Percentiles rank a stretch among this genome's conserved stretches.
Conservation (phyloP, 2,329 filamentous ascomycete species). For the Mycogone perniciosa region DNA sequence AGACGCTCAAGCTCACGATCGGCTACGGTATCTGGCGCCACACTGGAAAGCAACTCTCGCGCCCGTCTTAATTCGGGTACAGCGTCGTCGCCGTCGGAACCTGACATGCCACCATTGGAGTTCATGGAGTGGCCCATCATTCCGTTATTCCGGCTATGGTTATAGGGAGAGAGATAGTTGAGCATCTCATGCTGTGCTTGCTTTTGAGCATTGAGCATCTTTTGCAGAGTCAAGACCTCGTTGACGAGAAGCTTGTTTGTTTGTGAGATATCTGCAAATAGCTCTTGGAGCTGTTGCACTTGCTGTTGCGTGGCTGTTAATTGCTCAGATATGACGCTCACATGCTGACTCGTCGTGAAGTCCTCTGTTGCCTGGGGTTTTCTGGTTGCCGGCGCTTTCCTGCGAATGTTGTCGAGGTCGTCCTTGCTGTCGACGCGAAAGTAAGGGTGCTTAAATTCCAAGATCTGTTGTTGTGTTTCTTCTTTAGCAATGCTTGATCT, state of each 20-base stretch:
- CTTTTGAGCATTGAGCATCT: constrained; percentile 52
- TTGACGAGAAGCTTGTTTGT: constrained; percentile 57
- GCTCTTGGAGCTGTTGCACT: constrained; percentile 77
- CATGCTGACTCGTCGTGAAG: constrained; percentile 75
- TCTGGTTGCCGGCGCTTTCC: constrained; percentile 87
- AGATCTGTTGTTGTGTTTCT: constrained; percentile 44
- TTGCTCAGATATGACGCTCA: constrained; percentile 82
- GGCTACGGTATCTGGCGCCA: constrained; percentile 45
- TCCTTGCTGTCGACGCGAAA: constrained; percentile 96
- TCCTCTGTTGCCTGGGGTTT: constrained; percentile 65
- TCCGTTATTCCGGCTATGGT: constrained; percentile 36
- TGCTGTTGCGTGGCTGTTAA: constrained; percentile 88
- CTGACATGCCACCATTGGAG: constrained; percentile 31
- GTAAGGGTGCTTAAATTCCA: constrained; percentile 92
- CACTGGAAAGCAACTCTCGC: constrained; percentile 48
- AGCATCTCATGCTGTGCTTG: constrained; percentile 53
- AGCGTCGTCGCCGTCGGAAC: constrained; percentile 43
- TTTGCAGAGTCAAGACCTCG: constrained; percentile 55
- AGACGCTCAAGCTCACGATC: constrained; percentile 52
- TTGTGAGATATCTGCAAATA: constrained; percentile 69
- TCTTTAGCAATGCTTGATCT: constrained; percentile 5
- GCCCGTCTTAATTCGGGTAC: constrained; percentile 49
- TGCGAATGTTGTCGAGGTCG: constrained; percentile 89
- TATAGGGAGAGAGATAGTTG: constrained; percentile 46
- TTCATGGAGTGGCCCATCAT: constrained; percentile 28